Evolutionary conservation across 2,329 filamentous ascomycete genomes (phyloP).

Genomic region (Fusarium chaquense): DNA sequence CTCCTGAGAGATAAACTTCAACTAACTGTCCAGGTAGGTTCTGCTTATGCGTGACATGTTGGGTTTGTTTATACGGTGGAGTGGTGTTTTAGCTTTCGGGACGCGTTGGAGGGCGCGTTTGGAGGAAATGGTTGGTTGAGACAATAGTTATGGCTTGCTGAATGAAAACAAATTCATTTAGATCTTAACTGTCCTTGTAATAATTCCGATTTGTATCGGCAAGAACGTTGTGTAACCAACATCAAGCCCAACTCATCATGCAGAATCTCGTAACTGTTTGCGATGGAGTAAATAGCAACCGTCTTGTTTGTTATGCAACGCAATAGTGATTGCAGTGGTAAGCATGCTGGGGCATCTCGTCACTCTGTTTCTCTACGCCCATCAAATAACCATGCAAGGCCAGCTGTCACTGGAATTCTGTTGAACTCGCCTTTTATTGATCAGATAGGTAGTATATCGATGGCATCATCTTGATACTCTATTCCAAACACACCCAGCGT

Average conservation of each 20-base stretch:
- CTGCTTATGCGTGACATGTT: slow-evolving; percentile 30
- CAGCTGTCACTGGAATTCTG: not conserved
- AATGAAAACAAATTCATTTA: not conserved
- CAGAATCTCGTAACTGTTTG: slow-evolving; percentile 25
- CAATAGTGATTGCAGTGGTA: not conserved
- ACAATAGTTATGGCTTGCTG: slow-evolving; percentile 25
- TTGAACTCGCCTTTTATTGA: not conserved
- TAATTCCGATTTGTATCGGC: not conserved
- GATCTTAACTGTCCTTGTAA: not conserved
- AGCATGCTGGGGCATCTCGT: not conserved
- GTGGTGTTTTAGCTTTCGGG: slow-evolving; percentile 32
- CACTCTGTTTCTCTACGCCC: not conserved
- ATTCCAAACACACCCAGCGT: slow-evolving; percentile 9
- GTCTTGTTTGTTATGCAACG: slow-evolving; percentile 25
- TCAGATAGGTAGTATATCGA: not conserved
- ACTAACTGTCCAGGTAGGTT: slow-evolving; percentile 1
- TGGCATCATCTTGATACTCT: slow-evolving; percentile 9
- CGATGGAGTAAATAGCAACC: slow-evolving; percentile 39
- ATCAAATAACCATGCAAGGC: not conserved
- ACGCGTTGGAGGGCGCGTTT: slow-evolving; percentile 38
- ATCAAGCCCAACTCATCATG: slow-evolving; percentile 36
- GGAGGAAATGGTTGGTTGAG: slow-evolving; percentile 24
- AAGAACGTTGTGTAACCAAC: not conserved
- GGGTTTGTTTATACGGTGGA: slow-evolving; percentile 27
- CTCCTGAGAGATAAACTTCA: slow-evolving; percentile 21